Evolutionary conservation across 2,329 filamentous ascomycete species (phyloP), one percentile per base, ranked within the genome.

Genomic region (Aureobasidium uvarum): DNA sequence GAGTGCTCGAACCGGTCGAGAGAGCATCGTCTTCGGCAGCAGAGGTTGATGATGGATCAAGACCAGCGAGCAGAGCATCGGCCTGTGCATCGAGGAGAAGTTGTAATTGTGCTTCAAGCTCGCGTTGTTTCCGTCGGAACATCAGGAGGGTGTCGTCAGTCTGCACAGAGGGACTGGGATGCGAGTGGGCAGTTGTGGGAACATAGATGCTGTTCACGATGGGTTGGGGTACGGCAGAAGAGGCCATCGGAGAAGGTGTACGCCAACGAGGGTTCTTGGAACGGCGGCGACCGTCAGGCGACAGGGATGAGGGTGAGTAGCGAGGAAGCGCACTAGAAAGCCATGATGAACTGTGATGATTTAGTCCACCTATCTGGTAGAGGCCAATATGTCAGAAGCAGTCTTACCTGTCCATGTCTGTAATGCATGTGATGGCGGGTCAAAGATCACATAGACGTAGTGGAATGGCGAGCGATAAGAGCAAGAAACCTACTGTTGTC

Each of bases 21-120:
- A 75, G 69, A 46, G 71, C 66, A 66, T 82, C 80, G 67, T 84
- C 80, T 36, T 68, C 58, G 6, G 28, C 16, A 7, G 68, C 11
- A n/a, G 68, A 36, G 31, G 76, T 73, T 28, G 33, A 23, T 7
- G 60, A 13, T 14, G 74, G 75, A 14, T 76, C 74, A 3, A 84
- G 73, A 3, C 81, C 82, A 54, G 80, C 79, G 46, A 82, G 76
- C 36, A 88, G 76, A 20, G 82, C 84, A 69, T 86, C 84, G 38
- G 84, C 83, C 72, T 88, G 85, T 11, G 84, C 83, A 73, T 88
- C 85, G 25, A 88, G 81, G 13, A 87, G 76, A 65, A 78, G 77
- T 72, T 88, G 85, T 11, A 88, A 77, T 67, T 84, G 82, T 62
- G 79, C 79, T 70, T 87, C 81, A 11, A 87, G 80, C 68, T 84